Conservation (phyloP, 208 protist species). For the Wallacemonas collosoma region DNA sequence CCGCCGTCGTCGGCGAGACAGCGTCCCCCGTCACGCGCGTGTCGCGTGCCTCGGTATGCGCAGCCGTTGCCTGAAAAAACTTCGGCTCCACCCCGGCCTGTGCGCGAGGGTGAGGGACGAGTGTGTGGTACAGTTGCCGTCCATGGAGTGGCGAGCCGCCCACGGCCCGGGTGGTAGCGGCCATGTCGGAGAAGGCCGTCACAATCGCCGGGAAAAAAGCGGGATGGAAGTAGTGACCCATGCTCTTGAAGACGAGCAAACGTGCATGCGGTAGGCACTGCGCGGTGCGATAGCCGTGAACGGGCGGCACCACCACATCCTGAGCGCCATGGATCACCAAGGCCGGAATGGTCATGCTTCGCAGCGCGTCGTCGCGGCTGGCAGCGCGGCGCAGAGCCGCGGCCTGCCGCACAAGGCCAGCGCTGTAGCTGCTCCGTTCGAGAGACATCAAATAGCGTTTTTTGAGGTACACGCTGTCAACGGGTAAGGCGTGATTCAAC, state of each 20-base stretch:
- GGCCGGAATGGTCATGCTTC: slow-evolving; percentile 40
- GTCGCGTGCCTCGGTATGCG: slow-evolving; percentile 15
- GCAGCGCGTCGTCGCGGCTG: slow-evolving; percentile 52
- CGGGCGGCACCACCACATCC: slow-evolving; percentile 72
- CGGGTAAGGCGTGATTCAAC: slow-evolving; percentile 45
- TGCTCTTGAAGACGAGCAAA: slow-evolving; percentile 65
- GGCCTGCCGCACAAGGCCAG: slow-evolving; percentile 68
- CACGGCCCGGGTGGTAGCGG: slow-evolving; percentile 10
- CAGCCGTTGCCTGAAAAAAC: not conserved
- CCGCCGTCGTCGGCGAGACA: slow-evolving; percentile 26
- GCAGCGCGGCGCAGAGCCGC: slow-evolving; percentile 54
- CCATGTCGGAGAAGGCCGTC: slow-evolving; percentile 34
- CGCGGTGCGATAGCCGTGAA: slow-evolving; percentile 77
- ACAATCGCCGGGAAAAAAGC: slow-evolving; percentile 68
- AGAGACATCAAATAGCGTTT: slow-evolving; percentile 61
- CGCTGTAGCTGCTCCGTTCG: slow-evolving; percentile 54
- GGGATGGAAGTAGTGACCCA: slow-evolving; percentile 88
- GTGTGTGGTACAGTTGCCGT: slow-evolving; percentile 6
- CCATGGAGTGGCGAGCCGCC: slow-evolving; percentile 1
- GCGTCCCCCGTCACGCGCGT: slow-evolving; percentile 27
- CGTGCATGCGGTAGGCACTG: slow-evolving; percentile 53
- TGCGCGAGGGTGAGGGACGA: not conserved
- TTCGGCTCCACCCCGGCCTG: not conserved
- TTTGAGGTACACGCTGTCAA: slow-evolving; percentile 69
- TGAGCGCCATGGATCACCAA: slow-evolving; percentile 76